Conservation (phyloP, 2,329 filamentous ascomycete genomes). For the Monosporascus sp. region DNA sequence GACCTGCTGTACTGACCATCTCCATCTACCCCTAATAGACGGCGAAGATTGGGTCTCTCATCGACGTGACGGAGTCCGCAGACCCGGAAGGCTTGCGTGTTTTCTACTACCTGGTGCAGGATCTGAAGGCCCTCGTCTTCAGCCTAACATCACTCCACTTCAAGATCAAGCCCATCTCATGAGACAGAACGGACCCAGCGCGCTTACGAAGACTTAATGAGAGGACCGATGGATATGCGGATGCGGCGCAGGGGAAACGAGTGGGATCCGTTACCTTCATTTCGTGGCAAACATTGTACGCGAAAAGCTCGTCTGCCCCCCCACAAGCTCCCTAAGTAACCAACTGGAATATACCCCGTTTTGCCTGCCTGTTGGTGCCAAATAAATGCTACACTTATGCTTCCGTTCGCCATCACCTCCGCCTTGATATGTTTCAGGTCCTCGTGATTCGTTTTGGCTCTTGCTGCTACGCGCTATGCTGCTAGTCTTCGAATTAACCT, state of each 20-base stretch:
- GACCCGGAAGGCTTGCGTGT: slow-evolving; percentile 94
- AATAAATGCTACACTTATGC: slow-evolving; percentile 10
- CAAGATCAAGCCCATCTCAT: slow-evolving; percentile 79
- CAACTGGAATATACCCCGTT: slow-evolving; percentile 20
- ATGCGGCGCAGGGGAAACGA: slow-evolving; percentile 10
- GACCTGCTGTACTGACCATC: slow-evolving; percentile 6
- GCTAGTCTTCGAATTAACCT: too few relatives aligned
- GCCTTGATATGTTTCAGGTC: too few relatives aligned
- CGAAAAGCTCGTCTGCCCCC: slow-evolving; percentile 13
- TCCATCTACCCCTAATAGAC: slow-evolving; percentile 52
- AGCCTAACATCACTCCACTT: slow-evolving; percentile 95
- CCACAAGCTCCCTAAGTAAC: neutral
- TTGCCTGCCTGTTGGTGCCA: slow-evolving; percentile 11
- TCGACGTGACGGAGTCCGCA: slow-evolving; percentile 92
- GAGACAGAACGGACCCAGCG: slow-evolving; percentile 1
- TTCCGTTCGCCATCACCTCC: neutral
- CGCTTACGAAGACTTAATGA: too few relatives aligned
- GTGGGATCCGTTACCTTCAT: slow-evolving; percentile 6
- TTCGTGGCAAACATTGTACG: slow-evolving; percentile 11
- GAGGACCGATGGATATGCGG: neutral
- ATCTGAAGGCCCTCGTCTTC: slow-evolving; percentile 94
- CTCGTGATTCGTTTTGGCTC: too few relatives aligned
- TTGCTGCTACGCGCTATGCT: too few relatives aligned
- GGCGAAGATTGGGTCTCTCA: slow-evolving; percentile 94
- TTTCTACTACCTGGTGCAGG: slow-evolving; percentile 98